A percentile compares a stretch with the other conserved stretches of the same genome.
These are phyloP conservation scores for Mycena indigotica DNA, from an alignment of 768 basidiomycete genomes.

Conservation along the genomic window DNA sequence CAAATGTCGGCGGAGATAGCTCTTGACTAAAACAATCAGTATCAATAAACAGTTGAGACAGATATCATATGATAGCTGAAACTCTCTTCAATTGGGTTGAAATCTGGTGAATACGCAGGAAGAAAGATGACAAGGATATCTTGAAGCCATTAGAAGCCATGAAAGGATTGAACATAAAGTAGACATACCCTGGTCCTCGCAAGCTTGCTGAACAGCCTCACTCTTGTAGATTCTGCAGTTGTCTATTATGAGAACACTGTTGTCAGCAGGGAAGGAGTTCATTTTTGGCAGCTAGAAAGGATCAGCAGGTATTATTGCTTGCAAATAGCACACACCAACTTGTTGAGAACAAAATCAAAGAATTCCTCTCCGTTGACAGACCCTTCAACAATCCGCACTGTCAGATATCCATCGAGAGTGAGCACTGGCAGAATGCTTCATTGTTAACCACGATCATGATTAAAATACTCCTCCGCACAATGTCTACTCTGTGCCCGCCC, in stretches of 20 bases:
- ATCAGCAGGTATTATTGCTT: not conserved
- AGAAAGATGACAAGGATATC: slow-evolving; percentile 30
- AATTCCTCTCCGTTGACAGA: slow-evolving; percentile 37
- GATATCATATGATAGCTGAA: slow-evolving; percentile 31
- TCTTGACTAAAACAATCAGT: slow-evolving; percentile 25
- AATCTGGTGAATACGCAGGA: slow-evolving; percentile 40
- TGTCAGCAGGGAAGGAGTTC: slow-evolving; percentile 33
- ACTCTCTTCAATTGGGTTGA: slow-evolving; percentile 38
- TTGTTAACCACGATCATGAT: slow-evolving; percentile 30
- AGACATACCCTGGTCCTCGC: slow-evolving; percentile 26
- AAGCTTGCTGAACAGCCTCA: slow-evolving; percentile 29
- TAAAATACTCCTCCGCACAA: slow-evolving; percentile 22
- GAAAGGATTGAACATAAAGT: not conserved
- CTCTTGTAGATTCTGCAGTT: slow-evolving; percentile 43
- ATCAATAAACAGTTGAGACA: not conserved
- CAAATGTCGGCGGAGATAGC: slow-evolving; percentile 26
- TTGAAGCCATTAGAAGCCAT: slow-evolving; percentile 8
- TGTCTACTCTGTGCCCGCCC: slow-evolving; percentile 30
- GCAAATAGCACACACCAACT: slow-evolving; percentile 32
- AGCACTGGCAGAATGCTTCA: slow-evolving; percentile 40
- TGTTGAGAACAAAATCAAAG: slow-evolving; percentile 38
- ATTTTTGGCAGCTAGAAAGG: slow-evolving; percentile 32
- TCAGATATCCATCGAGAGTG: slow-evolving; percentile 37
- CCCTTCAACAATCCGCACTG: slow-evolving; percentile 33
- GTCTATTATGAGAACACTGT: slow-evolving; percentile 38